A percentile compares a stretch with the other conserved stretches of the same genome.
Evolutionary conservation across 1,284 basidiomycete genomes (phyloP).

Genomic region (Ustilago vetiveriae): DNA sequence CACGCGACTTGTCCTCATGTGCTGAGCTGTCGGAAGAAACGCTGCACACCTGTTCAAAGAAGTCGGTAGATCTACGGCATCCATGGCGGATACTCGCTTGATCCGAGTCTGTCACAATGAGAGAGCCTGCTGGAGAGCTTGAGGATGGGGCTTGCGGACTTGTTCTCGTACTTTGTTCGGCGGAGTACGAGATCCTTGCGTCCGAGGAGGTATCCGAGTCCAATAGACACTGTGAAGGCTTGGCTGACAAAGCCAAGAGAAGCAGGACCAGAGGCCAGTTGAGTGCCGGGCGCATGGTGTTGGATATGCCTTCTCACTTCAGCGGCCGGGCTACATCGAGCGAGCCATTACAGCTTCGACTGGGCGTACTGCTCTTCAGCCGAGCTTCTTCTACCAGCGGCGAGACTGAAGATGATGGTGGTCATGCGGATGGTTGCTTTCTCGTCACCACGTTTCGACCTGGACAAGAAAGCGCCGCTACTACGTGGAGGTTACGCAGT

Average conservation of each 20-base stretch:
- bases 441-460: not conserved
- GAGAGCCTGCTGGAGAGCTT: not conserved
- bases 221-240: slow-evolving; percentile 8
- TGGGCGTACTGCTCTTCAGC: too few relatives aligned
- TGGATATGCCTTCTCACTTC: not conserved
- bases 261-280: slow-evolving; percentile 10
- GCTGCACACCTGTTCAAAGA: slow-evolving; percentile 42
- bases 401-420: too few relatives aligned
- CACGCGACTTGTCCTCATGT: not conserved
- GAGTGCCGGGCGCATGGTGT: slow-evolving; percentile 17
- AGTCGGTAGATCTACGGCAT: slow-evolving; percentile 45
- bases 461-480: not conserved
- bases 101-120: slow-evolving; percentile 7
- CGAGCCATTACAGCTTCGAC: slow-evolving; percentile 6
- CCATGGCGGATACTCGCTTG: slow-evolving; percentile 17
- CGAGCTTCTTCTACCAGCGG: too few relatives aligned
- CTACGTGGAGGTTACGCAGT: not conserved
- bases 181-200: not conserved
- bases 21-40: not conserved
- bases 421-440: not conserved
- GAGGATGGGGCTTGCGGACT: not conserved
- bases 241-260: slow-evolving; percentile 6
- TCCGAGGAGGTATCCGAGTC: slow-evolving; percentile 14
- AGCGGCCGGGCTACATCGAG: not conserved
- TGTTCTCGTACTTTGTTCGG: too few relatives aligned